Conservation (phyloP, 768 basidiomycete genomes). For the Tephrocybe sp. region DNA sequence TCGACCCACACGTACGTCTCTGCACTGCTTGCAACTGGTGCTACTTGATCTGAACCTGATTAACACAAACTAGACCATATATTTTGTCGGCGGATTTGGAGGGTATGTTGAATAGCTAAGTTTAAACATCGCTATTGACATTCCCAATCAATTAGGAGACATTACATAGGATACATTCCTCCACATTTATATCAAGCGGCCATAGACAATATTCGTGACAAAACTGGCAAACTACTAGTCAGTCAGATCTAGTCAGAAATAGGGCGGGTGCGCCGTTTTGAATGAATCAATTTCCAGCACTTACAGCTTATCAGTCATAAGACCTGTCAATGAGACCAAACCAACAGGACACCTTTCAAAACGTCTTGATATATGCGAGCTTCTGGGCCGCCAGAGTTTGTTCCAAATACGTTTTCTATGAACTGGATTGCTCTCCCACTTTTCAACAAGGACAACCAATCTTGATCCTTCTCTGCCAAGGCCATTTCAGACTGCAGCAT, state of each 20-base stretch:
- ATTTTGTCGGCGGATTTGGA: conserved; percentile 56
- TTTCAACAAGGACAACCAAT: conserved; percentile 30
- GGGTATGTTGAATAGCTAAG: conserved; percentile 28
- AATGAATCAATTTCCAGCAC: no score
- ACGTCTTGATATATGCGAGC: conserved; percentile 7
- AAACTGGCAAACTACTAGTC: background rate
- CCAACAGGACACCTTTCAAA: conserved; percentile 5
- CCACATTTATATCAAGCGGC: conserved; percentile 39
- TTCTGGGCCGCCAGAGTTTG: background rate
- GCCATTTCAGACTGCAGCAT: conserved; percentile 28
- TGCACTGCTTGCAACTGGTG: background rate
- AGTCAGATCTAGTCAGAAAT: background rate
- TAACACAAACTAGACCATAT: conserved; percentile 34
- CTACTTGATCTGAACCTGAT: background rate
- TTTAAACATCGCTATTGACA: background rate
- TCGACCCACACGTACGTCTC: conserved; percentile 47
- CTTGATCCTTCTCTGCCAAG: conserved; percentile 27
- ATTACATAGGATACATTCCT: conserved; percentile 53
- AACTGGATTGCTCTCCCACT: conserved; percentile 22
- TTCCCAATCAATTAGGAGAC: conserved; percentile 27
- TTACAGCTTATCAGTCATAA: no score
- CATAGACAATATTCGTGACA: background rate
- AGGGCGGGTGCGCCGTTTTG: background rate
- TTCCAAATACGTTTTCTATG: conserved; percentile 27
- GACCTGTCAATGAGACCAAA: conserved; percentile 1